Base-by-base conservation (phyloP, 2,329 filamentous ascomycete genomes). In the Colletotrichum australisinense region DNA sequence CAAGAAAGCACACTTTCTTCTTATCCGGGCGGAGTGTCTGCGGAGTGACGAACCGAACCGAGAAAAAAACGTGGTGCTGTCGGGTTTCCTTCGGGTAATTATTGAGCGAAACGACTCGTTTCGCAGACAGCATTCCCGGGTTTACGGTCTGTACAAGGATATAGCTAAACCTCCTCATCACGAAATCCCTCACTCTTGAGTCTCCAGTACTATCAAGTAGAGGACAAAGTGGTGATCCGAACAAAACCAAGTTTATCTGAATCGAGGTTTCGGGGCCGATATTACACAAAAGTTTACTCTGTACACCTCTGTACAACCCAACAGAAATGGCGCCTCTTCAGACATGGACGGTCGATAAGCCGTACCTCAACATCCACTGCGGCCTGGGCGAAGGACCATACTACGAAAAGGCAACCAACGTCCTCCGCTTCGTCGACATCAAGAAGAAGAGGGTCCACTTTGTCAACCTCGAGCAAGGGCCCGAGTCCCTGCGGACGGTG, bases 401-500 rank as follows among this genome's bases (percentile, higher is more conserved):
- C 84, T 94, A 91, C 84, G 93, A 95, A 81, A 85, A 88, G 72
- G 84, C 84, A 26, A 90, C 88, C 63, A 88, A 93, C 81, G 88
- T 86, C 59, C 84, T 96, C 72, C 93, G 94, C 75, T 95, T 95
- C 81, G 90, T 95, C 74, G 95, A 98, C 83, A 95, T 98, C 83
- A 93, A 92, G 81, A 91, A 93, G 80, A 89, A 93, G 80, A 90
- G 91, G 74, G 80, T 98, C 58, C 93, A 97, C 84, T 88, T 89
- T 60, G 88, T 97, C 73, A 88, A 94, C 77, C 86, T 97, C 28
- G 80, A 82, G 60, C 84, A 89, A 72, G 93, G 92, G 0, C 89
- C 90, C 19, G 84, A 84, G 5, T 94, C 93, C 49, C 81, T 93
- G 73, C 86, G 90, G 75, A 92, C 93, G 55, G 76, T 87, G 49